A percentile compares a stretch with the other conserved stretches of the same genome.
phyloP scores from a whole-genome alignment of 306 rosid species.

The Prunus mume region DNA sequence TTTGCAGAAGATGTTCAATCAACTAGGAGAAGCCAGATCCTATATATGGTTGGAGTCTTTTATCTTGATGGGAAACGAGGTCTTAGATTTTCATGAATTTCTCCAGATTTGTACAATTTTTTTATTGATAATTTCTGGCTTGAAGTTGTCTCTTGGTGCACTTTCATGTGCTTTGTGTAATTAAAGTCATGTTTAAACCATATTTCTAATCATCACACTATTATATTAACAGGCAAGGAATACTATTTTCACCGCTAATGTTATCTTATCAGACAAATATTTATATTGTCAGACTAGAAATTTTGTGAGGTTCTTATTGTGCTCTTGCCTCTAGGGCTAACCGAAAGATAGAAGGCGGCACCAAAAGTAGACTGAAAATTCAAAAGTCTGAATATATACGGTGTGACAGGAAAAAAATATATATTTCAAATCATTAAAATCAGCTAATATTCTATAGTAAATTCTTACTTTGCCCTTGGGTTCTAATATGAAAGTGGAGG shows the following conservation, averaged over 20 bases:
- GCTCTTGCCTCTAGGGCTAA: no score
- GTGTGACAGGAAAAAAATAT: neutral
- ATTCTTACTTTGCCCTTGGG: conserved; percentile 43
- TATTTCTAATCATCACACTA: no score
- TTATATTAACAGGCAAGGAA: no score
- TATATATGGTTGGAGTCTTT: conserved; percentile 47
- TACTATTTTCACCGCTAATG: no score
- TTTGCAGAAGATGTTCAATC: conserved; percentile 48
- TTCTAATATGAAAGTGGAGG: conserved; percentile 45
- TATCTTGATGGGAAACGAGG: conserved; percentile 56
- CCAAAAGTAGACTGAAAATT: no score
- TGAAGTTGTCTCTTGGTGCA: neutral
- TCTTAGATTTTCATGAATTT: conserved; percentile 55
- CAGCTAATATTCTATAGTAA: conserved; percentile 26
- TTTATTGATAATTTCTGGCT: neutral
- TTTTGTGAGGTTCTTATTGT: neutral
- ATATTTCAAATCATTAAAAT: neutral
- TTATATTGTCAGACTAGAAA: neutral
- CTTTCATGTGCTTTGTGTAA: neutral
- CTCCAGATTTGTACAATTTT: conserved; percentile 26
- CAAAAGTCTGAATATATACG: no score
- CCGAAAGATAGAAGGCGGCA: no score
- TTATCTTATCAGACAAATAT: neutral
- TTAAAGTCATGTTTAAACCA: no score
- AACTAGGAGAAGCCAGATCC: conserved; percentile 46